Percentiles rank a stretch among this genome's conserved stretches.
Conservation (phyloP, 768 basidiomycete species). For the Gymnopilus junonius region DNA sequence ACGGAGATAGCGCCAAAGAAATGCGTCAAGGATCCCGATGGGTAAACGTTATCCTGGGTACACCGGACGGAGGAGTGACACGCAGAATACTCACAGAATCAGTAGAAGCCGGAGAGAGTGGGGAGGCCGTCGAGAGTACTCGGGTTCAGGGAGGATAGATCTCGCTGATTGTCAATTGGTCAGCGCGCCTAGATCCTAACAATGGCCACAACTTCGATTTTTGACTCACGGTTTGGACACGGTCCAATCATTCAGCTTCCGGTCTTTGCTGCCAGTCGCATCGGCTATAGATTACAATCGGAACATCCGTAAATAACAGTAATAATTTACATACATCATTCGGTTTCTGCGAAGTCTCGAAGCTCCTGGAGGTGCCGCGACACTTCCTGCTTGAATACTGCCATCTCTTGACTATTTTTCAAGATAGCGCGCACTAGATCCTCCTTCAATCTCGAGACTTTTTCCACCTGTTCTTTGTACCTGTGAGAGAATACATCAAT, state of each 20-base stretch:
- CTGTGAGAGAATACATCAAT: slow-evolving; percentile 37
- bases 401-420: slow-evolving; percentile 85
- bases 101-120: not conserved
- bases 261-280: slow-evolving; percentile 5
- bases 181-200: slow-evolving; percentile 14
- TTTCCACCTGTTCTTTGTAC: slow-evolving; percentile 80
- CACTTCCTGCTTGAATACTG: slow-evolving; percentile 79
- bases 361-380: slow-evolving; percentile 72
- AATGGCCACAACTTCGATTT: slow-evolving; percentile 14
- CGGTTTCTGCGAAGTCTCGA: slow-evolving; percentile 63
- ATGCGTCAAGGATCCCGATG: slow-evolving; percentile 23
- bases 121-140: not conserved
- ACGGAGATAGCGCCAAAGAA: slow-evolving; percentile 31
- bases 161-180: slow-evolving; percentile 1
- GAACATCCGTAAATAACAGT: slow-evolving; percentile 6
- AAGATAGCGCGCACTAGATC: slow-evolving; percentile 82
- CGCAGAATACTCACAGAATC: slow-evolving; percentile 11
- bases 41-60: slow-evolving; percentile 21
- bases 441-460: slow-evolving; percentile 73
- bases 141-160: not conserved
- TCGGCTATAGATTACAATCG: slow-evolving; percentile 13
- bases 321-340: slow-evolving; percentile 22
- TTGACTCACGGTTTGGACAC: slow-evolving; percentile 12
- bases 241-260: slow-evolving; percentile 18
- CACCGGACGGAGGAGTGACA: slow-evolving; percentile 12